Base-by-base conservation (phyloP, 768 basidiomycete species). In the Hygrophoropsis aurantiaca region DNA sequence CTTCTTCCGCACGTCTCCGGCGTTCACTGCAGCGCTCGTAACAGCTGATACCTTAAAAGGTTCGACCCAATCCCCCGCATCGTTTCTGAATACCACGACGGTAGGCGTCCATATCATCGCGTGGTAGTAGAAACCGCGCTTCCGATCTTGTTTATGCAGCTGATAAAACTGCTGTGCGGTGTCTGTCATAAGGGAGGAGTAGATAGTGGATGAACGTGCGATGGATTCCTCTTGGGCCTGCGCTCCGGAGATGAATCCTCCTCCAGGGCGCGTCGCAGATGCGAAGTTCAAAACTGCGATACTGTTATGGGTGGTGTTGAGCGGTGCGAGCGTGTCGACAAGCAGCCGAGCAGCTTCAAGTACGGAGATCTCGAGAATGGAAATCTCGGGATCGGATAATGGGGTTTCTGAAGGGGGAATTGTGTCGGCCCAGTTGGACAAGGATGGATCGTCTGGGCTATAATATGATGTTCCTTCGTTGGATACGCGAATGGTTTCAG, bases 141-240 rank as follows among this genome's bases (percentile, higher is more conserved):
- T 71, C 9, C 60, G 58, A 53, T 75, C 71, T 49, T 56, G 70
- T 24, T 69, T 69, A 60, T 90, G 88, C 16, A 80, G 58, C 3
- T 62, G 65, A 60, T 91, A 87, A 66, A 87, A 90, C 33, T 74
- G 71, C 36, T 77, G 68, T 1, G 79, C 82, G 5, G 69, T 71
- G 13, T 64, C 60, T 10, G 82, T 78, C 57, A 74, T 72, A 45
- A 90, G 81, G 8, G 82, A 75, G 1, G 76, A 68, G 53, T 83
- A 87, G 5, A 91, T 67, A 5, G 83, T 85, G 10, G 87, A 88
- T 4, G 86, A 79, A 33, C 88, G 81, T 10, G 88, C 87, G 55
- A 91, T 77, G 30, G 82, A 83, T 62, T 91, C 88, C 61, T 91
- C 89, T 56, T 91, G 88, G 1, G 89, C 88, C 49, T 82, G 80